A percentile compares a stretch with the other conserved stretches of the same genome.
phyloP scores from a whole-genome alignment of 2,329 filamentous ascomycete species.

The Bertia moriformis region DNA sequence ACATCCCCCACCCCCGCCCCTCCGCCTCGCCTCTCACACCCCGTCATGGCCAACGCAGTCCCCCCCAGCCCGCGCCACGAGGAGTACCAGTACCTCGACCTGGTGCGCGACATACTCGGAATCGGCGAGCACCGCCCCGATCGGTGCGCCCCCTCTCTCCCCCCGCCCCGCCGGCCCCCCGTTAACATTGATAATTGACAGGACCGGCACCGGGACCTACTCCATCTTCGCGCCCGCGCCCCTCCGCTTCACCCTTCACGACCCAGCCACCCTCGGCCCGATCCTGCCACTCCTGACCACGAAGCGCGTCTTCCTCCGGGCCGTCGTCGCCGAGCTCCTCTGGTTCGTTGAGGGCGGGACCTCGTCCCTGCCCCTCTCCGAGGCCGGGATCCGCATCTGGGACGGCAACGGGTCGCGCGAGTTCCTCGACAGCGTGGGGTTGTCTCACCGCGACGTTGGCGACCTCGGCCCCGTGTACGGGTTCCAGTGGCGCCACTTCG shows the following conservation, averaged over 20 bases:
- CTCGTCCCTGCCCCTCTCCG: constrained; percentile 61
- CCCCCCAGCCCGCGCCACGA: no score
- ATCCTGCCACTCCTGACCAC: constrained; percentile 89
- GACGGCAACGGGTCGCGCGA: constrained; percentile 88
- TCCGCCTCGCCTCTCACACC: no score
- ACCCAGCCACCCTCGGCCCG: constrained; percentile 32
- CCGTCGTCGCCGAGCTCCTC: constrained; percentile 80
- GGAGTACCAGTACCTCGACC: constrained; percentile 83
- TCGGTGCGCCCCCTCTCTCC: constrained; percentile 31
- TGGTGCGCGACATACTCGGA: constrained; percentile 72
- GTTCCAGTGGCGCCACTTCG: constrained; percentile 98
- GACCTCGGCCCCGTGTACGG: constrained; percentile 94
- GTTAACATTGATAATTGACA: no score
- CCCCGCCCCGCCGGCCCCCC: no score
- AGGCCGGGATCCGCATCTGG: constrained; percentile 88
- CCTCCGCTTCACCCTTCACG: constrained; percentile 72
- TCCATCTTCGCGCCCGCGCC: constrained; percentile 78
- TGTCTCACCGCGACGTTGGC: constrained; percentile 68
- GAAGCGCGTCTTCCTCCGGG: constrained; percentile 86
- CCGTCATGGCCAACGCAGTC: no score
- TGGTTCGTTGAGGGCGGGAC: constrained; percentile 89
- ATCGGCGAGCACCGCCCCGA: constrained; percentile 81
- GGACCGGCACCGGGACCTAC: constrained; percentile 84
- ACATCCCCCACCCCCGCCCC: no score
- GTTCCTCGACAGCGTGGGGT: constrained; percentile 74